These are phyloP conservation scores for Angophora floribunda DNA, from an alignment of 345 rosid genomes.

Conservation along the genomic window DNA sequence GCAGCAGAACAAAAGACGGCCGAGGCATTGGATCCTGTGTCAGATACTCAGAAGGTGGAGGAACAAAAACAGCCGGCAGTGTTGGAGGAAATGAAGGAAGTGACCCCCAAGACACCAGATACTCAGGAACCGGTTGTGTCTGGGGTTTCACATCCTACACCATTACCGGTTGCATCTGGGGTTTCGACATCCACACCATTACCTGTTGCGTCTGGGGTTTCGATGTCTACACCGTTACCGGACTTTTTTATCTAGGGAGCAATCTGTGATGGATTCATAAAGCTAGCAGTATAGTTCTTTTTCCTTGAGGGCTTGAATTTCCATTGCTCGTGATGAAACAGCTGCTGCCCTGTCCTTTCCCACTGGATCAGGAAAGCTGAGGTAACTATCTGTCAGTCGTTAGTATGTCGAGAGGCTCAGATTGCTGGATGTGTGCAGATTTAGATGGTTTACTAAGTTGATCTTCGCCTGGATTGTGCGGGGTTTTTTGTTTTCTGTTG, in stretches of 20 bases:
- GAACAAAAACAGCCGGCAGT: neutral
- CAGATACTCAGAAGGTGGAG: slow-evolving; percentile 15
- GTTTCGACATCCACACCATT: neutral
- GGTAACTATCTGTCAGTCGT: neutral
- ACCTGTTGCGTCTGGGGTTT: neutral
- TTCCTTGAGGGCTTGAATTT: neutral
- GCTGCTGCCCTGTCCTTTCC: neutral
- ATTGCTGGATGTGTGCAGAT: neutral
- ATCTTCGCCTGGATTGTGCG: neutral
- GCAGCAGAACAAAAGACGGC: slow-evolving; percentile 1
- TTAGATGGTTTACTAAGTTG: neutral
- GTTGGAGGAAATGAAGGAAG: neutral
- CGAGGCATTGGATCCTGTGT: slow-evolving; percentile 3
- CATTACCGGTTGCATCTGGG: neutral
- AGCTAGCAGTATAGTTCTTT: neutral
- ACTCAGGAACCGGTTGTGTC: neutral
- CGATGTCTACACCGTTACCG: neutral
- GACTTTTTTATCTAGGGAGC: neutral
- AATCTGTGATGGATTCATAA: neutral
- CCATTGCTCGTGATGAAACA: neutral
- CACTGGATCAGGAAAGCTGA: neutral
- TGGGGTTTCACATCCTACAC: neutral
- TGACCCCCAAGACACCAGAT: neutral
- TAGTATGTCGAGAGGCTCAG: neutral
- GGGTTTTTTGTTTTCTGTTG: neutral